Percentiles rank a stretch among this genome's conserved stretches.
Evolutionary conservation across 2,329 filamentous ascomycete species (phyloP).

Genomic region (Fusarium transvaalense): DNA sequence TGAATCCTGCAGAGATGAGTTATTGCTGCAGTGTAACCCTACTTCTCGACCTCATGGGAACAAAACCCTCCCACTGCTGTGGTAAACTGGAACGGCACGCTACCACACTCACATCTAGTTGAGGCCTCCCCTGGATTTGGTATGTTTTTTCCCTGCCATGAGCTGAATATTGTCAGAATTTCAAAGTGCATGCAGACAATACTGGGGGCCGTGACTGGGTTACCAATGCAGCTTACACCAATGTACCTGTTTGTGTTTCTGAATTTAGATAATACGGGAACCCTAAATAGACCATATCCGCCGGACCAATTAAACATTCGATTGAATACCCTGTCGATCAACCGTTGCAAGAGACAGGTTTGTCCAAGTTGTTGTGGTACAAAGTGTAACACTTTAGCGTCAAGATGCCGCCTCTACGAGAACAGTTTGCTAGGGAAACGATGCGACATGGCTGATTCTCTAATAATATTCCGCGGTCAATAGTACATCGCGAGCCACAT

Average conservation of each 20-base stretch:
- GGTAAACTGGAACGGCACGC: constrained; percentile 15
- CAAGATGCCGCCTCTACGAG: not conserved
- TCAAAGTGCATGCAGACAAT: constrained; percentile 12
- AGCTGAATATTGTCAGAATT: constrained; percentile 14
- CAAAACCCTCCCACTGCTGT: constrained; percentile 10
- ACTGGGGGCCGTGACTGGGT: not conserved
- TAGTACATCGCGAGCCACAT: too few species aligned
- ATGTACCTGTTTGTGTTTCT: not conserved
- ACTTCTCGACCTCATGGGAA: not conserved
- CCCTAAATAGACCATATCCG: not conserved
- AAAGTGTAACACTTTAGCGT: not conserved
- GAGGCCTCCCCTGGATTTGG: constrained; percentile 10
- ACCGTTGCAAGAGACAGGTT: not conserved
- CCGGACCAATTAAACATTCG: not conserved
- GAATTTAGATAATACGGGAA: constrained; percentile 1
- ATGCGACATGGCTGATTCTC: not conserved
- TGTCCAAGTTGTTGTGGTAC: not conserved
- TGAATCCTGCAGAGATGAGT: not conserved
- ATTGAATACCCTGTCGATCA: not conserved
- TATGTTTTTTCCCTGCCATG: not conserved
- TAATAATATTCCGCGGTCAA: not conserved
- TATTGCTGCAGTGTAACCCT: constrained; percentile 35
- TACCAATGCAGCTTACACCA: not conserved
- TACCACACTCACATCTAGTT: constrained; percentile 17
- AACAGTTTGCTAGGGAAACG: not conserved